These are phyloP conservation scores for Epichloe amarillans DNA, from an alignment of 2,329 filamentous ascomycete species.

Conservation along the genomic window DNA sequence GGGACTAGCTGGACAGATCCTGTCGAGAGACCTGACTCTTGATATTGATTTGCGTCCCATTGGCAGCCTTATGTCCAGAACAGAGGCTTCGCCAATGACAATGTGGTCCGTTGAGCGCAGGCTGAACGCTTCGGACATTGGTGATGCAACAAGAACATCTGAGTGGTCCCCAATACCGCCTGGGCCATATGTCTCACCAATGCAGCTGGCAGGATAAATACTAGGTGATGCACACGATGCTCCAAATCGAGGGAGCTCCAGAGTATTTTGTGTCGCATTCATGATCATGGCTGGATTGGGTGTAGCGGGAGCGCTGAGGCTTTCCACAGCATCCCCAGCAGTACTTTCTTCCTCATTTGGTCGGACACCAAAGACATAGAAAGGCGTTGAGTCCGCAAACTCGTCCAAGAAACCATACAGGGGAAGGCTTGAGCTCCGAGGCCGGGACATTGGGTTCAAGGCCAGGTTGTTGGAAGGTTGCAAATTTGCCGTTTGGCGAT, in stretches of 20 bases:
- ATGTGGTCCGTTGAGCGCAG: constrained; percentile 22
- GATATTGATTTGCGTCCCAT: constrained; percentile 13
- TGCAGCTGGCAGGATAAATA: constrained; percentile 19
- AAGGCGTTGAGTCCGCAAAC: constrained; percentile 30
- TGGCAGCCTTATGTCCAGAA: constrained; percentile 23
- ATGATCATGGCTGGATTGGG: constrained; percentile 18
- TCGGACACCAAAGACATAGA: constrained; percentile 32
- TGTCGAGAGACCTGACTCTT: constrained; percentile 25
- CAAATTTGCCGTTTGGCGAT: constrained; percentile 40
- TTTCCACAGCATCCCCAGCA: constrained; percentile 8
- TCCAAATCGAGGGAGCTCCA: constrained; percentile 3
- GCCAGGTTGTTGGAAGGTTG: constrained; percentile 37
- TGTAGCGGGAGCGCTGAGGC: constrained; percentile 9
- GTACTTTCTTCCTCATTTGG: constrained; percentile 11
- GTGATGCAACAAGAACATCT: constrained; percentile 15
- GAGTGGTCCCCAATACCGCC: constrained; percentile 8
- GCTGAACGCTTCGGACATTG: constrained; percentile 21
- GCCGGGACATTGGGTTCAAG: constrained; percentile 25
- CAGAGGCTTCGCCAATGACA: constrained; percentile 26
- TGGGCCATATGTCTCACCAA: constrained; percentile 20
- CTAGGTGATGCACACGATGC: constrained; percentile 11
- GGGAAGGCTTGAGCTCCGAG: constrained; percentile 37
- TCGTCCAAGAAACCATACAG: constrained; percentile 30
- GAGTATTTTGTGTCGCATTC: constrained; percentile 14
- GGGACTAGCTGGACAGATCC: constrained; percentile 17